Conservation (phyloP, 1,284 basidiomycete genomes). For the Ustilago esculenta region DNA sequence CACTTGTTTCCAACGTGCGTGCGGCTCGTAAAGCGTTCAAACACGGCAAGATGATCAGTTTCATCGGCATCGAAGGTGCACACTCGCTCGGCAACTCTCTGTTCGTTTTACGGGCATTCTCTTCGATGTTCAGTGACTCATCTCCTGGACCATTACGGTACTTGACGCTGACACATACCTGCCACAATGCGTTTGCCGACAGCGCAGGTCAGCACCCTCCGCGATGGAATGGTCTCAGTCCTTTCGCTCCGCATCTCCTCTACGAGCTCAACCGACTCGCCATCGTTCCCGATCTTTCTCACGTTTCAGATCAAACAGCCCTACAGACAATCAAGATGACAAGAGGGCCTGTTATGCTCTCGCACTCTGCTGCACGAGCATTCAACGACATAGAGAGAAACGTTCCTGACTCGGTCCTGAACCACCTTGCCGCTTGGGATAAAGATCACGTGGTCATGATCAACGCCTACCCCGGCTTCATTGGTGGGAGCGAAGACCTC, state of each 20-base stretch:
- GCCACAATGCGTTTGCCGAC: constrained; percentile 46
- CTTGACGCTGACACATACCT: constrained; percentile 44
- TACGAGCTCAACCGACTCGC: constrained; percentile 41
- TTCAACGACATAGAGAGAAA: constrained; percentile 30
- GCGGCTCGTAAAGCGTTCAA: constrained; percentile 46
- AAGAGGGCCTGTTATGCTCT: constrained; percentile 43
- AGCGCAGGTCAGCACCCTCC: constrained; percentile 28
- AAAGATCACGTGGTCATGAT: constrained; percentile 48
- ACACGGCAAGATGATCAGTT: constrained; percentile 52
- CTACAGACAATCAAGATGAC: constrained; percentile 32
- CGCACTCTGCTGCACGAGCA: constrained; percentile 32
- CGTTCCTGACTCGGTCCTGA: constrained; percentile 35
- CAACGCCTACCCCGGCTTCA: constrained; percentile 47
- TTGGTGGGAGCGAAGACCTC: constrained; percentile 41
- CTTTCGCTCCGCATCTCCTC: constrained; percentile 27
- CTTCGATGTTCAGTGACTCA: constrained; percentile 10
- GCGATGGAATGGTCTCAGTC: constrained; percentile 41
- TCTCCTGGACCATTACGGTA: constrained; percentile 33
- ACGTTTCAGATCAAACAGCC: constrained; percentile 42
- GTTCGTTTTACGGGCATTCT: constrained; percentile 18
- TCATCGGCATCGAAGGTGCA: constrained; percentile 48
- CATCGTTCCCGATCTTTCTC: constrained; percentile 46
- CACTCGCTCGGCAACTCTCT: constrained; percentile 49
- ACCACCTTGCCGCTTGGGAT: constrained; percentile 9
- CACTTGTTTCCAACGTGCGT: constrained; percentile 9